These are phyloP conservation scores for Planoprotostelium fungivorum DNA, from an alignment of 78 protist genomes.

Conservation along the genomic window DNA sequence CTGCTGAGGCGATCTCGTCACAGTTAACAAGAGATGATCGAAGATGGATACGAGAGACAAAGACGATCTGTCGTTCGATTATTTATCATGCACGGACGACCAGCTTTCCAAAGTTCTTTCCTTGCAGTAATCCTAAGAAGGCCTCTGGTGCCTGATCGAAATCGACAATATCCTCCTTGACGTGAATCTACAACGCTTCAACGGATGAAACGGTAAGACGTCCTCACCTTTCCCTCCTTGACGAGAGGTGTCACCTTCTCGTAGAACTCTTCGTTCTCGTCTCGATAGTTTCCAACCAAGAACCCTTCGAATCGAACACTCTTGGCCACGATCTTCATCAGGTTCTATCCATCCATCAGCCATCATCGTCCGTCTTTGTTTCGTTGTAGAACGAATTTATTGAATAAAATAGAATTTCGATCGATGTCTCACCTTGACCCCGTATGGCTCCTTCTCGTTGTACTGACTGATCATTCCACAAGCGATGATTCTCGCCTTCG, in stretches of 20 bases:
- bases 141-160: conserved; percentile 37
- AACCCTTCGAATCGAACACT: conserved; percentile 38
- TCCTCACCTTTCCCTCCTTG: background rate
- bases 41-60: too few species aligned
- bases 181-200: background rate
- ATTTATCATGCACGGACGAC: conserved; percentile 13
- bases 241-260: background rate
- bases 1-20: too few species aligned
- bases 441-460: background rate
- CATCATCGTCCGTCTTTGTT: background rate
- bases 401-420: background rate
- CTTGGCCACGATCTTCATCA: conserved; percentile 5
- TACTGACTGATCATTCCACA: conserved; percentile 59
- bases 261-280: background rate
- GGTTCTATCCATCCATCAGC: background rate
- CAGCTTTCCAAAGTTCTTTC: conserved; percentile 50
- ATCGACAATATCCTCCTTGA: conserved; percentile 12
- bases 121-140: conserved; percentile 28
- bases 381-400: background rate
- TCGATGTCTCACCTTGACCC: conserved; percentile 7
- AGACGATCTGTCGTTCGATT: too few species aligned
- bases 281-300: conserved; percentile 10
- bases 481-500: conserved; percentile 10
- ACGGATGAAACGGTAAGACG: background rate
- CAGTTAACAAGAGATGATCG: too few species aligned